Base-by-base conservation (phyloP, 1,284 basidiomycete species). In the Cystobasidium slooffiae region DNA sequence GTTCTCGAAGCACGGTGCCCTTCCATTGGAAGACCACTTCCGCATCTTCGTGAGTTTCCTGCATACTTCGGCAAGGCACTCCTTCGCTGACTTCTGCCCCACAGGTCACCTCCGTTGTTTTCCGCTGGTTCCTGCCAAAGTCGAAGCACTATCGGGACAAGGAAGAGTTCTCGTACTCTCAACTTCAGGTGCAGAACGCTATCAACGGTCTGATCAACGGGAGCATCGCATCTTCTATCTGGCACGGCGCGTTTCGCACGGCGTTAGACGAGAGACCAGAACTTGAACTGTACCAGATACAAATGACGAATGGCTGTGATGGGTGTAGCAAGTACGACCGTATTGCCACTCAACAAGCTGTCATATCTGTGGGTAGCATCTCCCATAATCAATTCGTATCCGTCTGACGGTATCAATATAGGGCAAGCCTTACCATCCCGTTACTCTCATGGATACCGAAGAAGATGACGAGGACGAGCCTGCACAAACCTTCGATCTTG, bases 291-390 rank as follows among this genome's bases (percentile, higher is more conserved):
- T 8, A 66, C 16, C 18, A 14, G 10, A 56, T 73, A 8, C n/a
- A 12, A n/a, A 20, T 56, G 1, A 18, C 39, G 18, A 16, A n/a
- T 8, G 70, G 70, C 10, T 73, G 70, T 43, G 63, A 73, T 44
- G 70, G 70, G n/a, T 73, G 70, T 46, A 46, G 56, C 55, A 63
- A 72, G 22, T 39, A 55, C 18, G 70, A 73, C 52, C 43, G 70
- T 20, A 73, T 49, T 14, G 70, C 70, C 10, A 56, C 70, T 12
- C 18, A 65, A n/a, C 51, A 41, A 8, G 63, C 62, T 22, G 58
- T 46, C 7, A 41, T 72, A 22, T 53, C 49, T 3, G 70, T 66
- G 31, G 20, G 70, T 9, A 18, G 10, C 20, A 18, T 14, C 9
- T 8, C 37, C 39, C 18, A n/a, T 22, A 44, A 6, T 16, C 39